A percentile compares a stretch with the other conserved stretches of the same genome.
Evolutionary conservation across 2,329 filamentous ascomycete genomes (phyloP).

Genomic region (Exophiala spinifera): DNA sequence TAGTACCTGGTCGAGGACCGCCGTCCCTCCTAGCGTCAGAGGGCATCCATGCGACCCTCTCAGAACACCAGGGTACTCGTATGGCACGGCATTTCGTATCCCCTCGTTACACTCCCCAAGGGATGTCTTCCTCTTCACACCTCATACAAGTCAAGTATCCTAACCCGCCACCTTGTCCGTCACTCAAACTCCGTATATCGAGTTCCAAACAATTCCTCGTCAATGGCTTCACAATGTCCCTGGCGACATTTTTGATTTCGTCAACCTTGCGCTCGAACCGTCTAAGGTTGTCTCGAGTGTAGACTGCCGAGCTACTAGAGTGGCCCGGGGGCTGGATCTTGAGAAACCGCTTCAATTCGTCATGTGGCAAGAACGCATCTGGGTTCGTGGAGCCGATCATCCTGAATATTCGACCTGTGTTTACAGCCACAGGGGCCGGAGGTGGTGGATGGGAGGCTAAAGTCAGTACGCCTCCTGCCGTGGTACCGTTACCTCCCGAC

Average conservation of each 20-base stretch:
- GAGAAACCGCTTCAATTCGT: conserved; percentile 86
- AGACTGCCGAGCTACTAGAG: conserved; percentile 49
- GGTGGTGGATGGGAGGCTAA: not conserved
- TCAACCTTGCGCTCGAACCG: conserved; percentile 84
- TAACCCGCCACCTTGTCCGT: conserved; percentile 47
- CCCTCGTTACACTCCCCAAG: too few relatives aligned
- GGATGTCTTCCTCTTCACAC: conserved; percentile 60
- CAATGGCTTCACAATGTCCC: conserved; percentile 77
- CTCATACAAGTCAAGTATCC: conserved; percentile 65
- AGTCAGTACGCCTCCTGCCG: not conserved
- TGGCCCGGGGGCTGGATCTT: conserved; percentile 64
- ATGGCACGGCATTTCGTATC: too few relatives aligned
- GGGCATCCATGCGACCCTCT: too few relatives aligned
- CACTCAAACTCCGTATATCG: conserved; percentile 55
- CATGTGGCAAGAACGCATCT: conserved; percentile 69
- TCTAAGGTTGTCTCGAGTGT: conserved; percentile 79
- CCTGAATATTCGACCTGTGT: conserved; percentile 72
- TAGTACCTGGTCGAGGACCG: too few relatives aligned
- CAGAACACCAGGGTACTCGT: too few relatives aligned
- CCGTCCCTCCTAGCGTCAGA: too few relatives aligned
- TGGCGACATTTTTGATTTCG: conserved; percentile 79
- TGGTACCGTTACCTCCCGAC: conserved; percentile 20
- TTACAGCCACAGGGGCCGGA: conserved; percentile 32
- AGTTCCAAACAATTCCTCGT: conserved; percentile 84
- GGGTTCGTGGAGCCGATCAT: conserved; percentile 64